Evolutionary conservation across 352 stramenopile species (phyloP).

Genomic region (Globisporangium barbulae): DNA sequence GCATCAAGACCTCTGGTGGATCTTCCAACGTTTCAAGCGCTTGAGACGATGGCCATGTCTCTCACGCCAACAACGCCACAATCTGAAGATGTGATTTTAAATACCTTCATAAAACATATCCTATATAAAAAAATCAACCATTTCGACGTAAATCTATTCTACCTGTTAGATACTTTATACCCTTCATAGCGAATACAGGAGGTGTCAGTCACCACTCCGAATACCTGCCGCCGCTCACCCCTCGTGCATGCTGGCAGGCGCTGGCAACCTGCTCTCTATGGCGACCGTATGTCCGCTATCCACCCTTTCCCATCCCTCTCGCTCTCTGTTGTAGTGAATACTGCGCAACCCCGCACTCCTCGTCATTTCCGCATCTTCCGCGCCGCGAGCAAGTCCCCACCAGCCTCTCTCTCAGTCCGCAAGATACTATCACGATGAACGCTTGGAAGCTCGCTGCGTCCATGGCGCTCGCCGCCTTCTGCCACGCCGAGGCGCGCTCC

Average conservation of each 20-base stretch:
- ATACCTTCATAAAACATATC: background rate
- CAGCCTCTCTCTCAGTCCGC: background rate
- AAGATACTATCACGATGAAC: constrained; percentile 26
- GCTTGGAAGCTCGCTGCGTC: constrained; percentile 33
- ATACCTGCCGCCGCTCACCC: background rate
- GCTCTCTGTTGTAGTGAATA: background rate
- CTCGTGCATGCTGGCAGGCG: background rate
- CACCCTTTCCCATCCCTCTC: background rate
- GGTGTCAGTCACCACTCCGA: background rate
- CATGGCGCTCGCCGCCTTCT: constrained; percentile 34
- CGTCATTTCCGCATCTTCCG: constrained; percentile 19
- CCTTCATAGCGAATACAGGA: background rate
- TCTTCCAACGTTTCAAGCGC: background rate
- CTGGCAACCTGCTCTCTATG: constrained; percentile 6
- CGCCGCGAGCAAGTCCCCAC: constrained; percentile 7
- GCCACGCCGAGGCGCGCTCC: constrained; percentile 16
- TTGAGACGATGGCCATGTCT: constrained; percentile 6
- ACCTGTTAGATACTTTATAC: background rate
- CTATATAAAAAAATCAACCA: background rate
- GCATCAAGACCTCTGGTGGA: background rate
- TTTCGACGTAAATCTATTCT: too few species aligned
- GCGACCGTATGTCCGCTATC: background rate
- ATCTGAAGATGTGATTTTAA: background rate
- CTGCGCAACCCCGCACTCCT: background rate
- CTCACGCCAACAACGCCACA: constrained; percentile 7